A percentile compares a stretch with the other conserved stretches of the same genome.
Evolutionary conservation across 345 rosid species (phyloP).

Genomic region (Pistacia integerrima): DNA sequence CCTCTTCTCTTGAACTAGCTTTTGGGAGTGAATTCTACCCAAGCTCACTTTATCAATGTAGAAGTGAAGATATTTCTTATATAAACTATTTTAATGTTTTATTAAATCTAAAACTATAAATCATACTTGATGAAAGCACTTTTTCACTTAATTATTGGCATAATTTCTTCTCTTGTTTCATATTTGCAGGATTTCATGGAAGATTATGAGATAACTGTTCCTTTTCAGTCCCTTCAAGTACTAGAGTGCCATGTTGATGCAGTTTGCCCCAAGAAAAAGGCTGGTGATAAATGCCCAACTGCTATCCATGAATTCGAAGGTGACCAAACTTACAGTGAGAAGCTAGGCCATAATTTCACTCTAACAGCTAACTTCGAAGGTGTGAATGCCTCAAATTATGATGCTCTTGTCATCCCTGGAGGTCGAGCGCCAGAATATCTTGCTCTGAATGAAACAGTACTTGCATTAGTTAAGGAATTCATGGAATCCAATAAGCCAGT

Average conservation of each 20-base stretch:
- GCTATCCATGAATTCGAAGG: conserved; percentile 98
- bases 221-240: conserved; percentile 86
- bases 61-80: not conserved
- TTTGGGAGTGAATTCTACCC: no score
- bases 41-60: not conserved
- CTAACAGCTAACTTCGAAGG: conserved; percentile 64
- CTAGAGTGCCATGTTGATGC: conserved; percentile 88
- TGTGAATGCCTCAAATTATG: conserved; percentile 64
- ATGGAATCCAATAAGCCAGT: conserved; percentile 75
- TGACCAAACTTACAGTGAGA: conserved; percentile 95
- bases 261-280: conserved; percentile 83
- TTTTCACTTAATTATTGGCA: not conserved
- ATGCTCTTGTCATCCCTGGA: conserved; percentile 94
- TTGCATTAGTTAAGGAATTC: conserved; percentile 64
- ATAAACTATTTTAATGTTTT: no score
- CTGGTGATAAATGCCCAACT: conserved; percentile 76
- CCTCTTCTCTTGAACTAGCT: not conserved
- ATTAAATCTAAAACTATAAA: not conserved
- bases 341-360: conserved; percentile 81
- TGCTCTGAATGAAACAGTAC: conserved; percentile 56
- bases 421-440: conserved; percentile 91
- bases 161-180: not conserved
- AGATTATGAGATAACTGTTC: conserved; percentile 81
- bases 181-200: conserved; percentile 85
- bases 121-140: not conserved